These are phyloP conservation scores for Cicer yamashitae DNA, from an alignment of 306 rosid genomes.

Conservation along the genomic window DNA sequence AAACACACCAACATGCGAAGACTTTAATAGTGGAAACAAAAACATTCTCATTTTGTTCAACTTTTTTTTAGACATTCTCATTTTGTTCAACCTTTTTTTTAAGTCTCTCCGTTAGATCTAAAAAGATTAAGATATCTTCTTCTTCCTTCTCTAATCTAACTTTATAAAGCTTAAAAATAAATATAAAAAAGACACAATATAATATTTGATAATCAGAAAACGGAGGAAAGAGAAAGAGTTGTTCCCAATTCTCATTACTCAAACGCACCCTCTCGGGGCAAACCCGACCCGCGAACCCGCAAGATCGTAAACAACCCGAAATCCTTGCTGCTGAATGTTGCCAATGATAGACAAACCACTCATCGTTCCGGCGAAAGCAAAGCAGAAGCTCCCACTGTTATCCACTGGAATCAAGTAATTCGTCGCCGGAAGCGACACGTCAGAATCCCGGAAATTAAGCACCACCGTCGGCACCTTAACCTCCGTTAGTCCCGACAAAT, in stretches of 20 bases:
- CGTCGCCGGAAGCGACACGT: slow-evolving; percentile 77
- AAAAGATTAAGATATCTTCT: slow-evolving; percentile 9
- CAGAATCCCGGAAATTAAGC: slow-evolving; percentile 79
- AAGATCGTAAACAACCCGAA: slow-evolving; percentile 79
- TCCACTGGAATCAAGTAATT: slow-evolving; percentile 93
- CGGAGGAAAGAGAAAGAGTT: slow-evolving; percentile 33
- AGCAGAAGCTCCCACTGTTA: slow-evolving; percentile 78
- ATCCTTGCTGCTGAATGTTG: slow-evolving; percentile 96
- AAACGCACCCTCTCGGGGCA: slow-evolving; percentile 78
- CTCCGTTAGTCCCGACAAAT: slow-evolving; percentile 70
- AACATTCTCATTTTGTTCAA: slow-evolving; percentile 41
- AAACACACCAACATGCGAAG: slow-evolving; percentile 25
- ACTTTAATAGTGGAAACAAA: slow-evolving; percentile 9
- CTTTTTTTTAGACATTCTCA: slow-evolving; percentile 29
- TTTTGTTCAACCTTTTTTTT: not conserved
- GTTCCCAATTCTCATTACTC: slow-evolving; percentile 37
- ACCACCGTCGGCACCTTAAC: slow-evolving; percentile 94
- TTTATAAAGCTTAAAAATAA: not conserved
- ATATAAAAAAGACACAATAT: not conserved
- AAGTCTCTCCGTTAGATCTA: slow-evolving; percentile 25
- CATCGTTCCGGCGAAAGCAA: slow-evolving; percentile 89
- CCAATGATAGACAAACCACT: slow-evolving; percentile 90
- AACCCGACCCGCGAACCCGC: slow-evolving; percentile 87
- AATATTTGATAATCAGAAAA: slow-evolving; percentile 12
- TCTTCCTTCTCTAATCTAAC: slow-evolving; percentile 33